Evolutionary conservation across 352 stramenopile species (phyloP), one percentile per base, ranked within the genome.

Genomic region (Phytophthora cryptogea): DNA sequence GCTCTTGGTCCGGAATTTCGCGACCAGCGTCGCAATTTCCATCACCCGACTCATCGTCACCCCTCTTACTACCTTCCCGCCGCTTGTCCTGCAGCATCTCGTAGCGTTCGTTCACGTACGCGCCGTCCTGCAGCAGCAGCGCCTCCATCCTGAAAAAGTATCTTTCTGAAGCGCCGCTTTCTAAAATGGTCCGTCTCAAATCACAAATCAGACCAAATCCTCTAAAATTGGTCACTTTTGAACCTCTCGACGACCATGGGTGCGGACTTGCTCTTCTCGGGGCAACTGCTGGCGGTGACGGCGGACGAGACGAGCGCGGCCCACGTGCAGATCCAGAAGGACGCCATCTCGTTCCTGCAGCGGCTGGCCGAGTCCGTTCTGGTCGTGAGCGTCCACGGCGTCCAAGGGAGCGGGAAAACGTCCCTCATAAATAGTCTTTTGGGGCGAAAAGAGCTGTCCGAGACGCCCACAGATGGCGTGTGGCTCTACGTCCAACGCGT

Each of bases 401-500:
- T 63, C 5, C 80, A 75, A 64, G 73, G 76, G 23, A 87, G 70
- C 46, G 82, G 82, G 32, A 91, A 88, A 49, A 85, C 82, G 3
- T 42, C 56, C 1, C 59, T 65, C 8, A 61, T 88, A n/a, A 72
- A 70, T 23, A 70, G 73, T 45, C 47, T 90, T 4, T 50, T 89
- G 2, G 61, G 45, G 4, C 10, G 55, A 5, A 30, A 62, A 3
- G 36, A 48, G 17, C 46, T 59, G 17, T 57, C 75, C 20, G 45
- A 71, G 48, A 31, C 42, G 39, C 30, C 36, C 4, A 43, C 16
- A 3, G 37, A 43, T 1, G 60, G 74, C 23, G 84, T 84, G 41
- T 89, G 81, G 76, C 52, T 94, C 37, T 94, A 94, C 44, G 66
- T 94, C n/a, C 86, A 85, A 64, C 55, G 68, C 5, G 55, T 74